phyloP scores from a whole-genome alignment of 192 early-diverging fungal species.

The Neocallimastix lanati region DNA sequence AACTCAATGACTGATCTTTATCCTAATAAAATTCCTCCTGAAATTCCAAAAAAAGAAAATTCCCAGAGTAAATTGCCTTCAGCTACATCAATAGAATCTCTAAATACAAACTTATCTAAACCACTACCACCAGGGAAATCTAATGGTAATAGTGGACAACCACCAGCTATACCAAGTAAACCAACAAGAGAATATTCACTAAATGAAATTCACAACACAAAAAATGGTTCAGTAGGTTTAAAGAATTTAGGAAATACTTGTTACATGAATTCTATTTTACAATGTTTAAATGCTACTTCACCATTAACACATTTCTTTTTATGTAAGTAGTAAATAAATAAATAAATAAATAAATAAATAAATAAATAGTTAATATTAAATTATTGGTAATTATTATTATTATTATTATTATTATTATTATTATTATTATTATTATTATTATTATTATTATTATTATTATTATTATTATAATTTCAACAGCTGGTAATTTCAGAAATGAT shows the following conservation, averaged over 20 bases:
- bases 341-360: background rate
- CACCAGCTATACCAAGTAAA: background rate
- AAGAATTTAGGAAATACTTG: constrained; percentile 73
- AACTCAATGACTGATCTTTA: too few species aligned
- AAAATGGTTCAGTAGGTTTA: constrained; percentile 40
- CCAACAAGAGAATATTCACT: too few species aligned
- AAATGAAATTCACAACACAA: background rate
- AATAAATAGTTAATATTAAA: too few species aligned
- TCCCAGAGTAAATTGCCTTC: background rate
- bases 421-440: too few species aligned
- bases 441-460: background rate
- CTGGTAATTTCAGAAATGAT: constrained; percentile 29
- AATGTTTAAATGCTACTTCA: constrained; percentile 51
- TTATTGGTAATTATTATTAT: too few species aligned
- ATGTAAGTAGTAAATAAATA: constrained; percentile 23
- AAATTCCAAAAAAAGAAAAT: background rate
- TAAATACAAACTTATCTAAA: background rate
- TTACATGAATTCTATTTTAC: constrained; percentile 70
- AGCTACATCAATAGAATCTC: background rate
- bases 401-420: too few species aligned
- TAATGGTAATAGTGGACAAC: background rate
- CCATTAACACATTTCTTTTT: constrained; percentile 52
- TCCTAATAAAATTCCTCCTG: background rate
- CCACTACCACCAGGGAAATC: background rate
- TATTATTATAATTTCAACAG: constrained; percentile 13